Evolutionary conservation across 1,284 basidiomycete genomes (phyloP).

Genomic region (Fomitopsis pinicola): DNA sequence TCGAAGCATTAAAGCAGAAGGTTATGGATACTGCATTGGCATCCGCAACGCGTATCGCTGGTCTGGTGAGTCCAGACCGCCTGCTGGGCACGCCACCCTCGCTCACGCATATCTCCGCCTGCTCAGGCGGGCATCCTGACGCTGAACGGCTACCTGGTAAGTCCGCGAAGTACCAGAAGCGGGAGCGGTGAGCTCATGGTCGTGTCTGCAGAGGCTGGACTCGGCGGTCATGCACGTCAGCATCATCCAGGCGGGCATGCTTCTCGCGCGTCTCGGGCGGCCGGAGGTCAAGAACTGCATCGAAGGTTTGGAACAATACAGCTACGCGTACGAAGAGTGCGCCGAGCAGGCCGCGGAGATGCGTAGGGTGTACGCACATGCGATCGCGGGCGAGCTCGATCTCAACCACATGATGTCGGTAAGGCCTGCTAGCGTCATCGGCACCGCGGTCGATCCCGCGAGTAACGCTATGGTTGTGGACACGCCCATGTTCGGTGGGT

Average conservation of each 20-base stretch:
- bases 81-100: neutral
- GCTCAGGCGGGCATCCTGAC: constrained; percentile 71
- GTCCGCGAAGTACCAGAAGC: constrained; percentile 13
- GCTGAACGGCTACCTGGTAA: constrained; percentile 78
- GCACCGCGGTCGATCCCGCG: neutral
- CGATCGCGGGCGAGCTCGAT: constrained; percentile 44
- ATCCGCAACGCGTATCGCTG: constrained; percentile 82
- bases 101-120: neutral
- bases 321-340: constrained; percentile 80
- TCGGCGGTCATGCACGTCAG: constrained; percentile 83
- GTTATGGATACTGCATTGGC: constrained; percentile 79
- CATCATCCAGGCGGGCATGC: constrained; percentile 76
- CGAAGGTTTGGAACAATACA: constrained; percentile 83
- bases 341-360: constrained; percentile 75
- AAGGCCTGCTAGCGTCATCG: constrained; percentile 7
- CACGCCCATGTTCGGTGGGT: constrained; percentile 12
- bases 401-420: constrained; percentile 52
- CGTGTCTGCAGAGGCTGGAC: constrained; percentile 55
- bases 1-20: constrained; percentile 63
- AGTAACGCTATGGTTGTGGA: constrained; percentile 19
- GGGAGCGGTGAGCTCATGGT: neutral
- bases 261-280: constrained; percentile 78
- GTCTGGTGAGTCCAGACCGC: constrained; percentile 50
- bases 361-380: constrained; percentile 46
- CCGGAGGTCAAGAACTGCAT: constrained; percentile 82